Conservation (phyloP, 1,139 yeast genomes). For the Saccharomycopsis hybrid region DNA sequence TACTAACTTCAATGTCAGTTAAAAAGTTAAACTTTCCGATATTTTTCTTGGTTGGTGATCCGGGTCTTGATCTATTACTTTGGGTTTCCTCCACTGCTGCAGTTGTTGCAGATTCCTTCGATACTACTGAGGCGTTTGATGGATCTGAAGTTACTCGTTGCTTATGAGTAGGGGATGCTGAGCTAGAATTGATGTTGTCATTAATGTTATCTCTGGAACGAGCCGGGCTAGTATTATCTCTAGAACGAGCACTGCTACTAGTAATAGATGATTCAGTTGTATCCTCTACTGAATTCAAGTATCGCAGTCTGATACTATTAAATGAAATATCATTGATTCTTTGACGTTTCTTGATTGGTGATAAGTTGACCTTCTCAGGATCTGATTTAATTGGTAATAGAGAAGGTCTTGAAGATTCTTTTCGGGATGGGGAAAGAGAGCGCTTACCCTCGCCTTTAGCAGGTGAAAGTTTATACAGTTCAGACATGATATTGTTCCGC, state of each 20-base stretch:
- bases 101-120: no score
- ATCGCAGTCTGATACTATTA: slow-evolving; percentile 11
- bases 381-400: no score
- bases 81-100: background rate
- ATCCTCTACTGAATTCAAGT: slow-evolving; percentile 2
- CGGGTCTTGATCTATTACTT: background rate
- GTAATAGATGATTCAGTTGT: background rate
- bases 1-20: slow-evolving; percentile 17
- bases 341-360: slow-evolving; percentile 7
- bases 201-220: background rate
- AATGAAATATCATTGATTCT: slow-evolving; percentile 12
- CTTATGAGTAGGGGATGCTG: background rate
- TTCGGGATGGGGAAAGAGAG: no score
- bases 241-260: no score
- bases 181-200: background rate
- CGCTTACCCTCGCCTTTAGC: no score
- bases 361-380: no score
- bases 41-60: slow-evolving; percentile 6
- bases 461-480: no score
- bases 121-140: background rate
- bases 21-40: slow-evolving; percentile 13
- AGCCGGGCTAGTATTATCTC: background rate
- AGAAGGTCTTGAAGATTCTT: no score
- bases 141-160: no score
- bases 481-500: no score